Conservation (phyloP, 2,329 filamentous ascomycete species). For the Penicillium sp. region DNA sequence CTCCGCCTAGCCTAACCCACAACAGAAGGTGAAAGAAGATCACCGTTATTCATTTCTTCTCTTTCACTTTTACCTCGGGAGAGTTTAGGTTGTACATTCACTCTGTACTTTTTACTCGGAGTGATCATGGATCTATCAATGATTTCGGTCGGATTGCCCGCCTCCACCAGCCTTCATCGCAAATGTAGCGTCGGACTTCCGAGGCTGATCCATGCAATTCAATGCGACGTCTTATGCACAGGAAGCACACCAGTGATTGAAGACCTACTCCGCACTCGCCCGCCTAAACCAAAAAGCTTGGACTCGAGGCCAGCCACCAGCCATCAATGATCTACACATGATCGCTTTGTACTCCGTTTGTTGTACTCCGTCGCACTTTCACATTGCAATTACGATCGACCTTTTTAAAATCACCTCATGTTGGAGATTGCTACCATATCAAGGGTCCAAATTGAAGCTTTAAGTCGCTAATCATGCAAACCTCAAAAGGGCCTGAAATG, state of each 20-base stretch:
- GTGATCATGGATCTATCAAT: not conserved
- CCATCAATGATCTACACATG: not conserved
- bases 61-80: not conserved
- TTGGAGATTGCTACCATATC: not conserved
- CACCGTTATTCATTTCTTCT: not conserved
- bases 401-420: not conserved
- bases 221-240: not conserved
- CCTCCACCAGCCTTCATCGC: not conserved
- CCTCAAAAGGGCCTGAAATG: not conserved
- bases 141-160: not conserved
- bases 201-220: constrained; percentile 1
- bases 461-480: not conserved
- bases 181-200: constrained; percentile 4
- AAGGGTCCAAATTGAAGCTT: not conserved
- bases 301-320: not conserved
- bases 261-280: not conserved
- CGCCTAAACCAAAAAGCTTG: not conserved
- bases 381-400: not conserved
- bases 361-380: not conserved
- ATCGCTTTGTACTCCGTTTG: not conserved
- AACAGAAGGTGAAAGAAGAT: not conserved
- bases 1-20: not conserved
- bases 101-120: no score
- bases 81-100: not conserved
- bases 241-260: not conserved